Percentiles rank a stretch among this genome's conserved stretches.
phyloP scores from a whole-genome alignment of 164 flowering plant genomes.

The Dillenia suffruticosa region DNA sequence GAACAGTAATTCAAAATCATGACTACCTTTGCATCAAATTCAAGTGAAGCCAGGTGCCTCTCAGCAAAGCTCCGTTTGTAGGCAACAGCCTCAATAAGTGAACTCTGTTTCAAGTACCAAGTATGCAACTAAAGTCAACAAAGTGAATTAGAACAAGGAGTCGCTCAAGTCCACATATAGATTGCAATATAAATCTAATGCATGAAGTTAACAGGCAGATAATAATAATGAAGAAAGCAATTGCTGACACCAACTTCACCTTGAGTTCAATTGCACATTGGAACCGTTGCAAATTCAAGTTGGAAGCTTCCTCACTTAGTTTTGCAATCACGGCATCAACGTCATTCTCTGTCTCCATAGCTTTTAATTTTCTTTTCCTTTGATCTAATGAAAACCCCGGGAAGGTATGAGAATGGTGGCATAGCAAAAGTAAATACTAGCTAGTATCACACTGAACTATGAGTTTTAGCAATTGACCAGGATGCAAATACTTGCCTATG shows the following conservation, averaged over 20 bases:
- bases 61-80: slow-evolving; percentile 54
- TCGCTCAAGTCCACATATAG: neutral
- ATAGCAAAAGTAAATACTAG: neutral
- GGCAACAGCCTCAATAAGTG: slow-evolving; percentile 64
- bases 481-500: slow-evolving; percentile 42
- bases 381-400: slow-evolving; percentile 36
- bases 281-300: slow-evolving; percentile 47
- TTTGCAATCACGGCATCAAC: slow-evolving; percentile 40
- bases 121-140: neutral
- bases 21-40: slow-evolving; percentile 76
- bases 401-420: neutral
- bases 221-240: neutral
- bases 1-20: neutral
- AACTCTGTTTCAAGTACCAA: slow-evolving; percentile 34
- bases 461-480: neutral
- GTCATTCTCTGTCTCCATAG: slow-evolving; percentile 62
- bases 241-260: slow-evolving; percentile 32
- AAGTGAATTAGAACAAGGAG: neutral
- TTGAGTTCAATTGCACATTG: slow-evolving; percentile 49
- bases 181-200: neutral
- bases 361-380: slow-evolving; percentile 50
- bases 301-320: slow-evolving; percentile 51
- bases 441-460: neutral
- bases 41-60: slow-evolving; percentile 56
- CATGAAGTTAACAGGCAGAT: slow-evolving; percentile 1